Percentiles rank a stretch among this genome's conserved stretches.
Conservation (phyloP, 495 filamentous ascomycete genomes). For the Usnea hakonensis region DNA sequence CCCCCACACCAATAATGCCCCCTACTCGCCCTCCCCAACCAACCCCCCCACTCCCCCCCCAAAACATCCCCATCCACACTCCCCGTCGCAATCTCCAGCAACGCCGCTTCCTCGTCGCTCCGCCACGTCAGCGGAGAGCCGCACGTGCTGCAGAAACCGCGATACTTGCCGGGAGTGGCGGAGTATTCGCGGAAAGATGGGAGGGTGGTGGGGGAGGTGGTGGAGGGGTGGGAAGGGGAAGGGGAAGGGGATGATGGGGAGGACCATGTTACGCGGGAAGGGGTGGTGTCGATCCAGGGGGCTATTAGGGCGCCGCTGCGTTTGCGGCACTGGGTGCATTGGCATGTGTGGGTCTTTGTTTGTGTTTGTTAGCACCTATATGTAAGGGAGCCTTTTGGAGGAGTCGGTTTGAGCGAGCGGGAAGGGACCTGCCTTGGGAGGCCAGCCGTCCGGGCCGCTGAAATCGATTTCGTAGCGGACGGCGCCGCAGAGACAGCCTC, state of each 20-base stretch:
- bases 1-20: not conserved
- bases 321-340: constrained; percentile 10
- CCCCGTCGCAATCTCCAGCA: not conserved
- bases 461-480: not conserved
- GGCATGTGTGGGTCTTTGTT: constrained; percentile 3
- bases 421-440: not conserved
- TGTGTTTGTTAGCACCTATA: not conserved
- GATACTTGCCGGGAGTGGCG: not conserved
- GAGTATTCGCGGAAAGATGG: not conserved
- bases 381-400: too few species aligned
- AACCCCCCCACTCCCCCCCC: not conserved
- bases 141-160: not conserved
- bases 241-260: not conserved
- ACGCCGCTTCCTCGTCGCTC: not conserved
- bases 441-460: not conserved
- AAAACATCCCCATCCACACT: not conserved
- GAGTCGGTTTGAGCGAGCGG: not conserved
- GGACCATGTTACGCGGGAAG: not conserved
- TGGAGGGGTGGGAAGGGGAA: not conserved
- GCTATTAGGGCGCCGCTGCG: not conserved
- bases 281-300: not conserved
- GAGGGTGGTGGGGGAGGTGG: not conserved
- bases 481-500: constrained; percentile 7
- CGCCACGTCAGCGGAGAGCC: not conserved
- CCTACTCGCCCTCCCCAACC: not conserved